Base-by-base conservation (phyloP, 805 yeast species). In the Kodamaea nitidulidarum region DNA sequence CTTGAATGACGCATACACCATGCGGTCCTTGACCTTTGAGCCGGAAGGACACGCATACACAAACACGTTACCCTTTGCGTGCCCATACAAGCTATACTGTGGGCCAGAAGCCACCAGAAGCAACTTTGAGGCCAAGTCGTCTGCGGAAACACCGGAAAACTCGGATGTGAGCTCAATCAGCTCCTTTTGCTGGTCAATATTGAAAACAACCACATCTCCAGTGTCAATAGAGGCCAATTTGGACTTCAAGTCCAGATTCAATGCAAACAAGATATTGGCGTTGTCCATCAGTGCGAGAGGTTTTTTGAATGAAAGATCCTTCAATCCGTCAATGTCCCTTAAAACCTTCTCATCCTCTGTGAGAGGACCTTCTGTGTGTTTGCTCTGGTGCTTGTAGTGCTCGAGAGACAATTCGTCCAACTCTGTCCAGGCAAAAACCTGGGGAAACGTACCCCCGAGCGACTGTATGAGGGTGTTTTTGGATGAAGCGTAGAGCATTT, bases 401-500 rank as follows among this genome's bases (percentile, higher is more conserved):
- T 52, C 57, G n/a, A 57, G 54, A 20, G 76, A 63, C 32, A 81
- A 55, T 51, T 81, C 95, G 7, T 67, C 73, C 29, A 71, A 51
- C 22, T 74, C 78, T 30, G 84, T 80, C 62, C 82, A 67, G 6
- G 82, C 54, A 35, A 71, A 64, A 2, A 54, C 42, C 28, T 65
- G 54, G 58, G 81, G 75, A 39, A 65, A 62, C 41, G 71, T 73
- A 4, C 75, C 73, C 7, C 96, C 96, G 28, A 91, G 68, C 45
- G 83, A 81, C 49, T 84, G 78, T 40, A 85, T 63, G 26, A 93
- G 61, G 1, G 93, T 78, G 57, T 78, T 83, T 45, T 87, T 87
- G 8, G 95, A 81, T 2, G 96, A 86, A 4, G 98, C 98, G 58
- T 90, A 93, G 35, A 93, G 70, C 97, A 93, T 93, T 59, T 91